A percentile compares a stretch with the other conserved stretches of the same genome.
phyloP scores from a whole-genome alignment of 2,329 filamentous ascomycete species.

The Botrytis cinerea region DNA sequence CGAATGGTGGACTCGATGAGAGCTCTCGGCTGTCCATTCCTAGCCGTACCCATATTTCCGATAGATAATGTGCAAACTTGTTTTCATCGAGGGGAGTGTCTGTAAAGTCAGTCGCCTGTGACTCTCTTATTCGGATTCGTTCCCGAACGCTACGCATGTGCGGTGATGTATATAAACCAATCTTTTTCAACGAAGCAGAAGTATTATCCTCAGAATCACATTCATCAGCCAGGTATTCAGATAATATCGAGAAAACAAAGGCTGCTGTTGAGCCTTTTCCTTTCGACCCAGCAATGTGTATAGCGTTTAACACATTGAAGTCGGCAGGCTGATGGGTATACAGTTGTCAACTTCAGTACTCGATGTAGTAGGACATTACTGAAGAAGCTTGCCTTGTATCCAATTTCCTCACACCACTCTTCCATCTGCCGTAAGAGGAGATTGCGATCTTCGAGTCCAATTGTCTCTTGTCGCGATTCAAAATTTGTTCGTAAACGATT shows the following conservation, averaged over 20 bases:
- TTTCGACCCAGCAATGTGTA: constrained; percentile 1
- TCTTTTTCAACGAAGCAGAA: background rate
- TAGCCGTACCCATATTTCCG: background rate
- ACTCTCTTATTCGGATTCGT: background rate
- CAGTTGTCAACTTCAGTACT: background rate
- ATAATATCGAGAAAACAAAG: background rate
- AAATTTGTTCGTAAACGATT: constrained; percentile 3
- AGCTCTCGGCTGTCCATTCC: background rate
- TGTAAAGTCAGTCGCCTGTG: background rate
- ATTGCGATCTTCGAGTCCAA: background rate
- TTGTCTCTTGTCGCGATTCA: background rate
- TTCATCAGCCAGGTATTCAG: background rate
- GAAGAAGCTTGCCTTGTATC: background rate
- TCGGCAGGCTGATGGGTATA: background rate
- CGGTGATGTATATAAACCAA: background rate
- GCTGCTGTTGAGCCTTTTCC: constrained; percentile 3
- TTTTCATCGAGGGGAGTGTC: background rate
- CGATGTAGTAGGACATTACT: background rate
- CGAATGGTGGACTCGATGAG: background rate
- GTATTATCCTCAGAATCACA: background rate
- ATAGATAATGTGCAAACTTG: background rate
- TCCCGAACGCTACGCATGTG: background rate
- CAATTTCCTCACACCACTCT: background rate
- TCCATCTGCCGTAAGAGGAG: background rate
- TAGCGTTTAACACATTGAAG: background rate